Percentiles rank a stretch among this genome's conserved stretches.
Evolutionary conservation across 257 asterid species (phyloP).

Genomic region (Solanum okadae): DNA sequence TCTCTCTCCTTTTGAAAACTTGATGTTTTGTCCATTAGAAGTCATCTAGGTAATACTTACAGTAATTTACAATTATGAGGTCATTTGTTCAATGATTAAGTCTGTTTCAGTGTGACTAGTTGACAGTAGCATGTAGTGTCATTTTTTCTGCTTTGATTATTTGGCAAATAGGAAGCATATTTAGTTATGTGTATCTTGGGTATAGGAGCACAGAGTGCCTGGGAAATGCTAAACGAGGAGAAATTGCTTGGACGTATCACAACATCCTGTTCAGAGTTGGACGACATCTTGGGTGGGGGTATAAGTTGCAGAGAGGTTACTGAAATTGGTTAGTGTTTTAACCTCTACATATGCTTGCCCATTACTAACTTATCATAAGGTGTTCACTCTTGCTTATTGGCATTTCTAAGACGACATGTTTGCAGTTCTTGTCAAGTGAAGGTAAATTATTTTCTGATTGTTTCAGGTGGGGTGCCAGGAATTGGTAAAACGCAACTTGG

Average conservation of each 20-base stretch:
- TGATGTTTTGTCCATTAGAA: not conserved
- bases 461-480: constrained; percentile 95
- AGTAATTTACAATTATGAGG: not conserved
- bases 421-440: constrained; percentile 6
- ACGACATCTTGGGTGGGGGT: constrained; percentile 86
- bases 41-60: not conserved
- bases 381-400: not conserved
- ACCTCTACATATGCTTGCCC: not conserved
- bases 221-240: constrained; percentile 92
- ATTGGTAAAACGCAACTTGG: constrained; percentile 96
- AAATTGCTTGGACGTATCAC: constrained; percentile 55
- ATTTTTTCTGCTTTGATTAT: not conserved
- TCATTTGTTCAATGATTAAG: not conserved
- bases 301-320: constrained; percentile 84
- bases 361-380: not conserved
- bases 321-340: constrained; percentile 63
- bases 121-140: not conserved
- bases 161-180: not conserved
- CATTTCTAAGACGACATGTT: not conserved
- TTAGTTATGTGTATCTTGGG: not conserved
- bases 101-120: not conserved
- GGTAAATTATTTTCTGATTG: constrained; percentile 3
- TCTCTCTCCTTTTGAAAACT: not conserved
- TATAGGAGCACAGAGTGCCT: constrained; percentile 84
- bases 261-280: constrained; percentile 79